phyloP scores from a whole-genome alignment of 1,139 yeast genomes.

The Hansenula anomala region DNA sequence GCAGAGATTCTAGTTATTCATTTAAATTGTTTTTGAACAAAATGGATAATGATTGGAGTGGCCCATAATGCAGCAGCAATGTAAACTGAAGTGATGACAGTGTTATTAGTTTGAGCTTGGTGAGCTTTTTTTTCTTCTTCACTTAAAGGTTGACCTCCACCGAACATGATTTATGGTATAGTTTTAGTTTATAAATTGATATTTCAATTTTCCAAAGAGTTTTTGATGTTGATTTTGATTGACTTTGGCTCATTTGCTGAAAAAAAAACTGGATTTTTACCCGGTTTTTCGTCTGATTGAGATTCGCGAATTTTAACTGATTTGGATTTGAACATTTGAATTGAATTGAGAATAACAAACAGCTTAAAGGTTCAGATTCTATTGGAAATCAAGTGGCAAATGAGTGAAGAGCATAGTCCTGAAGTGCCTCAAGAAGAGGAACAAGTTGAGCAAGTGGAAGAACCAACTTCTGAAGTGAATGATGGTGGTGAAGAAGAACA shows the following conservation, averaged over 20 bases:
- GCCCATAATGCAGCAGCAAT: constrained; percentile 80
- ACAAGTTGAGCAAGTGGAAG: constrained; percentile 1
- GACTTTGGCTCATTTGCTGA: not conserved
- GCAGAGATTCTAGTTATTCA: constrained; percentile 1
- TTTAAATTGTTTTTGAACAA: constrained; percentile 49
- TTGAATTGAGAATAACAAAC: no score
- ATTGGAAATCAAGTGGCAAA: not conserved
- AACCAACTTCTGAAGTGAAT: no score
- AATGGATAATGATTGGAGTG: constrained; percentile 62
- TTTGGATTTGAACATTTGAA: not conserved
- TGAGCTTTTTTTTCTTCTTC: constrained; percentile 78
- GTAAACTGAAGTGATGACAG: constrained; percentile 62
- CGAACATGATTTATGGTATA: constrained; percentile 50
- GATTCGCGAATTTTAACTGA: not conserved
- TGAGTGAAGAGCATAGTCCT: not conserved
- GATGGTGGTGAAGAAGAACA: constrained; percentile 7
- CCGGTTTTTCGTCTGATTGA: no score
- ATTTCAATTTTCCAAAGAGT: no score
- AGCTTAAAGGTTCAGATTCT: no score
- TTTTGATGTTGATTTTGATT: not conserved
- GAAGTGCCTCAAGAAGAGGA: not conserved
- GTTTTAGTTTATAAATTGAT: no score
- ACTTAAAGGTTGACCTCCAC: constrained; percentile 65
- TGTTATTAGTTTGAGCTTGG: constrained; percentile 63
- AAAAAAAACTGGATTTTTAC: no score